A percentile compares a stretch with the other conserved stretches of the same genome.
Conservation (phyloP, 164 flowering plant genomes). For the Piper betle region DNA sequence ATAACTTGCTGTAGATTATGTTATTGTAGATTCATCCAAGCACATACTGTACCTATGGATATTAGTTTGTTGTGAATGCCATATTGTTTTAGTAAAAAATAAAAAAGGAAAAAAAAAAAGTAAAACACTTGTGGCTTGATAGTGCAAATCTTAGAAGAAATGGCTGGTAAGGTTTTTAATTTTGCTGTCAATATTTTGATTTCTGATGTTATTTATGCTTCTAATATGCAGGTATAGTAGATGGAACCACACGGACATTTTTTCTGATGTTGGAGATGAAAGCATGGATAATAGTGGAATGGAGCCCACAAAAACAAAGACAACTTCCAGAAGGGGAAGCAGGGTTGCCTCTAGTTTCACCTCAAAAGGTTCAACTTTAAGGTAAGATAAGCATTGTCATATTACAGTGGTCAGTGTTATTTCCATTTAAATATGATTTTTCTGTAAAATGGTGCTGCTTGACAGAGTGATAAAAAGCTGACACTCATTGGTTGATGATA, state of each 20-base stretch:
- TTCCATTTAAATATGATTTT: not conserved
- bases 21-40: too few species aligned
- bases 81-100: too few species aligned
- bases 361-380: constrained; percentile 35
- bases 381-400: constrained; percentile 28
- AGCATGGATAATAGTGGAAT: constrained; percentile 37
- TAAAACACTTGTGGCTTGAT: not conserved
- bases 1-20: too few species aligned
- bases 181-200: not conserved
- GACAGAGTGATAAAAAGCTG: not conserved
- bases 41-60: too few species aligned
- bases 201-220: constrained; percentile 2
- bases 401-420: not conserved
- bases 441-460: not conserved
- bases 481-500: too few species aligned
- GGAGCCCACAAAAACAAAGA: constrained; percentile 32
- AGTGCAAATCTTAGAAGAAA: not conserved
- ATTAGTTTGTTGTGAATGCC: too few species aligned
- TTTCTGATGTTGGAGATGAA: constrained; percentile 73
- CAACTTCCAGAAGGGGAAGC: constrained; percentile 26
- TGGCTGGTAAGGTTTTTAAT: not conserved
- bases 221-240: constrained; percentile 50
- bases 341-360: constrained; percentile 26
- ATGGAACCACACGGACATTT: constrained; percentile 95
- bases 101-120: too few species aligned